Conservation (phyloP, 345 rosid genomes). For the Dipteronia dyeriana region DNA sequence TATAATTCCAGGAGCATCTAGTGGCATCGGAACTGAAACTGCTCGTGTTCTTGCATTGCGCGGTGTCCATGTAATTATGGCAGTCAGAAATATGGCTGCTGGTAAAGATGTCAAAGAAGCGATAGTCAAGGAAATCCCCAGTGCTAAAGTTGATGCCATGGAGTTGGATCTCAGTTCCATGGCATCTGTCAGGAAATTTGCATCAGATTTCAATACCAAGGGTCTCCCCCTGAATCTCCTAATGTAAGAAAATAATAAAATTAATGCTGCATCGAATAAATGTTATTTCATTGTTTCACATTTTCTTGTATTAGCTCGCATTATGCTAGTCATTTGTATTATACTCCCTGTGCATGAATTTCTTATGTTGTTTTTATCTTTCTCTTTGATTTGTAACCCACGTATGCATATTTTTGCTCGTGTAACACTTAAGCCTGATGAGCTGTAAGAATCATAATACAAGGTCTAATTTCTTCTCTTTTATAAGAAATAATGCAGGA, state of each 20-base stretch:
- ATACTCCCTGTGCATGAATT: neutral
- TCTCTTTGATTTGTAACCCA: neutral
- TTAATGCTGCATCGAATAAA: neutral
- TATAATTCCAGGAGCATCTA: conserved; percentile 39
- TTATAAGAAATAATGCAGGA: conserved; percentile 40
- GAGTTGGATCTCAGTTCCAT: conserved; percentile 43
- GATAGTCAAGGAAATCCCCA: conserved; percentile 35
- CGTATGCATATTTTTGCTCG: neutral
- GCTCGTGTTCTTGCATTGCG: conserved; percentile 49
- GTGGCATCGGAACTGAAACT: conserved; percentile 49
- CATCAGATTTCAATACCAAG: conserved; percentile 38
- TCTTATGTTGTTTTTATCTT: neutral
- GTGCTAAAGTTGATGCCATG: conserved; percentile 40
- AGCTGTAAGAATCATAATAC: neutral
- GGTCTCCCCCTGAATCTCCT: conserved; percentile 52
- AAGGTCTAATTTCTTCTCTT: neutral
- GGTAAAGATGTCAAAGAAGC: conserved; percentile 36
- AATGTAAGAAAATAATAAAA: conserved; percentile 32
- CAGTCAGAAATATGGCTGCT: conserved; percentile 30
- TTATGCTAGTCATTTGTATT: neutral
- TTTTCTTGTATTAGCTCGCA: neutral
- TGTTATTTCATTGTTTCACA: too few species aligned
- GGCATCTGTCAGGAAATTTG: conserved; percentile 45
- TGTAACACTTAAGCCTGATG: neutral
- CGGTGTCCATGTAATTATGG: conserved; percentile 49